phyloP scores from a whole-genome alignment of 306 rosid species.

The Quercus alba region DNA sequence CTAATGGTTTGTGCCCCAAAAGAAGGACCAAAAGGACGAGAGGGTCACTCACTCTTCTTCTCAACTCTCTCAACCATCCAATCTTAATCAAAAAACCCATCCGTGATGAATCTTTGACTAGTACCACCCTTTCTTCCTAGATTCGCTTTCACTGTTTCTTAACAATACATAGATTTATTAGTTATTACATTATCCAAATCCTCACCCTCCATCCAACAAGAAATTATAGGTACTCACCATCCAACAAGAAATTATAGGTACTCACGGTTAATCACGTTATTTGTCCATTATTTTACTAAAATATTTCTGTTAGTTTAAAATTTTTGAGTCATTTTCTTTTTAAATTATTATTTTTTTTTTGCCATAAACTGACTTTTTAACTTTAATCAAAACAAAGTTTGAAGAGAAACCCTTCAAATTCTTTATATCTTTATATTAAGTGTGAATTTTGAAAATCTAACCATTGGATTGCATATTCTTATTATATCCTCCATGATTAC shows the following conservation, averaged over 20 bases:
- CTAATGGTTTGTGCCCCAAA: conserved; percentile 23
- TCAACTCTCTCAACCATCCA: conserved; percentile 17
- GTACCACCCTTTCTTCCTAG: not conserved
- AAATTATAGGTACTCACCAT: not conserved
- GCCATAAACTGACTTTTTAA: too few species aligned
- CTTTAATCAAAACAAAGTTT: too few species aligned
- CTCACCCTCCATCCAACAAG: conserved; percentile 14
- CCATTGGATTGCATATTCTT: too few species aligned
- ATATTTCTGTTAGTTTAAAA: rapidly evolving
- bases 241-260: not conserved
- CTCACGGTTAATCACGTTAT: too few species aligned
- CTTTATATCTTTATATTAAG: too few species aligned
- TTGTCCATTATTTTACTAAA: too few species aligned
- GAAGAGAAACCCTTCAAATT: too few species aligned
- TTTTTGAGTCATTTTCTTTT: too few species aligned
- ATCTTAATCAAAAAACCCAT: conserved; percentile 26
- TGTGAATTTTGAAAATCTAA: too few species aligned
- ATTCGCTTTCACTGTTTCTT: conserved; percentile 38
- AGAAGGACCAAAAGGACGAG: conserved; percentile 16
- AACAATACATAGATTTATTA: not conserved
- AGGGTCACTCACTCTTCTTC: not conserved
- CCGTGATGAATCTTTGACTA: conserved; percentile 41
- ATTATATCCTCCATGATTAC: too few species aligned
- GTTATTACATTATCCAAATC: not conserved
- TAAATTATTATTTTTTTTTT: too few species aligned